Evolutionary conservation across 1,284 basidiomycete genomes (phyloP), one percentile per base, ranked within the genome.

Genomic region (Cryptococcus sp.): DNA sequence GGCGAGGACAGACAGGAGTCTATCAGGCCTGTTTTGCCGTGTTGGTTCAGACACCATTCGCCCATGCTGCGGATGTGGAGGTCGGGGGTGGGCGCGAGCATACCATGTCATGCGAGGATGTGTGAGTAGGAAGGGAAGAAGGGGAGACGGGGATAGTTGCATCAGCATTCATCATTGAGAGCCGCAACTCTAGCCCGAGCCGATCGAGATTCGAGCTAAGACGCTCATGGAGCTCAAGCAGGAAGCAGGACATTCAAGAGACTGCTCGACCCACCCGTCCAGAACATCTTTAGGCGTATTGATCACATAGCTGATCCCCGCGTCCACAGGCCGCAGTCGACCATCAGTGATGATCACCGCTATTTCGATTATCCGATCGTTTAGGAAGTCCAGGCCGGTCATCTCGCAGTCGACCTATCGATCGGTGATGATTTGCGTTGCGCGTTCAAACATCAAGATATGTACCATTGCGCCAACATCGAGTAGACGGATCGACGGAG

Each of bases 261-360:
- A n/a, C 4, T 35, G 11, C 17, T 40, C 22, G 5, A 65, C 75
- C 51, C 52, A 76, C 72, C 31, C 56, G 50, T 83, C 82, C 16
- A 84, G 67, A 0, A 83, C 76, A 0, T 66, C 67, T 60, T 81
- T 81, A 7, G 76, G 69, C 2, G 83, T 83, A 38, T 70, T 68
- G 51, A 84, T 81, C 19, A 83, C 78, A 61, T 77, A 83, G 47
- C 75, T 73, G 13, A 84, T 73, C 3, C 83, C 84, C 19, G 79
- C 77, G 60, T 84, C 83, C 3, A 85, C 77, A 3, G 78, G 78
- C 13, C 77, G 68, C 22, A 85, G 67, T 8, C 80, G 67, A 1
- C 80, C 80, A 64, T 84, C 78, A 3, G 84, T 84, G 52, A 83
- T 76, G 60, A 83, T 82, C 45, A 80, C 79, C 0, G 81, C 82